Evolutionary conservation across 345 rosid genomes (phyloP), one percentile per base, ranked within the genome.

Genomic region (Reutealis trisperma): DNA sequence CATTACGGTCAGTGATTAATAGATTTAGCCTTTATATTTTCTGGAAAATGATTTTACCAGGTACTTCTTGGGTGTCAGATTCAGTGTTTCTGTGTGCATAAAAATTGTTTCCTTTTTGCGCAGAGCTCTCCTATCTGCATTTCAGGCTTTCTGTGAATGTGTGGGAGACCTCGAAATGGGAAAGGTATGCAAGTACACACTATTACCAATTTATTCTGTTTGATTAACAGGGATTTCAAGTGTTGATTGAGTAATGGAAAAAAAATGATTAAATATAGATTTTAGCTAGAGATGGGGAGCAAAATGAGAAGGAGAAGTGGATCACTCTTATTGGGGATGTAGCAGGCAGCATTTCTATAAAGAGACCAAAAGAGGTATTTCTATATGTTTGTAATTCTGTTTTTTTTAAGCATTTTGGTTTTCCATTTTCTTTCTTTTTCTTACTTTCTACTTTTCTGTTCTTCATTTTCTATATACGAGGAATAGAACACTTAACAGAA

Each of bases 101-200:
- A 61, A 58, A 47, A 78, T 67, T 64, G 42, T n/a, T 47, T 63
- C 78, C 63, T 76, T 61, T 73, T 52, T 78, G 79, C 87, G 80
- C 95, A 95, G 99, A 78, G 95, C 89, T 63, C 95, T 95, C 78
- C 86, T 92, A 77, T 85, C 89, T 71, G 91, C 99, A 81, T 93
- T 93, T 86, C 98, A 89, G 81, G 93, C 97, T 71, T 95, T 95
- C 78, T 95, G 99, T 86, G 99, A 95, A 82, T 95, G 98, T 82
- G 93, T 95, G 82, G 99, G 99, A 68, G 99, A 95, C 82, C 89
- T 95, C 77, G 99, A 95, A 87, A 93, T 95, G 99, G 97, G 98
- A 71, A 95, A 95, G 99, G 99, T 95, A 90, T 70, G 57, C 68
- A 51, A 37, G 45, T 27, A 65, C 6, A 75, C 22, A 62, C 54